Evolutionary conservation across 1,284 basidiomycete species (phyloP), one percentile per base, ranked within the genome.

Genomic region (Amanita bisporigera): DNA sequence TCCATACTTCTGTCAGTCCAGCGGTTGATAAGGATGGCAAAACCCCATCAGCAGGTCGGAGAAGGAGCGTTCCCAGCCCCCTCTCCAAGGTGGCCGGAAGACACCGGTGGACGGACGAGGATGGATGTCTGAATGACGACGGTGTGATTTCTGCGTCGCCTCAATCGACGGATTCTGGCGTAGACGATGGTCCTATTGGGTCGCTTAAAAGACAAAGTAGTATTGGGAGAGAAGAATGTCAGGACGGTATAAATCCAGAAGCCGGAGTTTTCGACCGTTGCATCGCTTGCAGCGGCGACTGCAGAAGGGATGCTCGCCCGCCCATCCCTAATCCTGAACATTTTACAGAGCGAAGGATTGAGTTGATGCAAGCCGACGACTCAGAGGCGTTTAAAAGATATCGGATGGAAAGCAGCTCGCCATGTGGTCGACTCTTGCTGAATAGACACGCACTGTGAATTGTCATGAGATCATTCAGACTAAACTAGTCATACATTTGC

Each of bases 11-110:
- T 3, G 15, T 5, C 38, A 85, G 83, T 70, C 80, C 82, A 19
- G 82, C 49, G 73, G 43, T 4, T 17, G 45, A 47, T 11, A 47
- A 61, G 31, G 45, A 61, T 73, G 66, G 70, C 69, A 55, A 69
- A 65, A 2, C 66, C 73, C 21, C 49, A 5, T 40, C 81, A 86
- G 3, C 86, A 92, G 71, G 86, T 90, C 3, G 92, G 92, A 14
- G 92, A 93, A 72, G 91, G 92, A 26, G 90, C 90, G 81, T 85
- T 50, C 90, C 88, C 4, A 91, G 89, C 68, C 90, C 90, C 19
- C 75, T 92, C 10, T 92, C 89, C 0, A 81, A 84, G 31, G 79
- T 89, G 0, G 84, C 83, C 17, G 82, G 82, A 1, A 84, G 84
- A 66, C 84, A 86, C 26, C 79, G 75, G 6, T 88, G 86, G 87